Conservation (phyloP, 768 basidiomycete genomes). For the Asterophora parasitica region DNA sequence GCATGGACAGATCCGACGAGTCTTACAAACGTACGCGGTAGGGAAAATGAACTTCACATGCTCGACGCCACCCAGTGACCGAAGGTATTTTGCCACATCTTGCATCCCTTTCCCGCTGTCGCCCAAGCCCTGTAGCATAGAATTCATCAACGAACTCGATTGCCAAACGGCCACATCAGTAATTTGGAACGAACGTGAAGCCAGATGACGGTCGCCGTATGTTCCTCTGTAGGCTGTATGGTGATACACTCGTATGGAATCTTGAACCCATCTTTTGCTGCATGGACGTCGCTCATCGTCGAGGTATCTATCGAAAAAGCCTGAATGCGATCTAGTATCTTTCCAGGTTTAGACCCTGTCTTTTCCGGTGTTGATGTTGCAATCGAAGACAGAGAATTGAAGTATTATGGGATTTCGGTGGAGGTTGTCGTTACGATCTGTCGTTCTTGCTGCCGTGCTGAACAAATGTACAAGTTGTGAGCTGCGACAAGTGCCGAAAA, state of each 20-base stretch:
- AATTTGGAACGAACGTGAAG: constrained; percentile 45
- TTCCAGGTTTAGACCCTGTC: too few relatives aligned
- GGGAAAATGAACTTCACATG: constrained; percentile 71
- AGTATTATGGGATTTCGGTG: too few relatives aligned
- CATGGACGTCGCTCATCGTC: neutral
- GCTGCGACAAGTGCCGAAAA: too few relatives aligned
- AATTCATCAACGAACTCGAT: neutral
- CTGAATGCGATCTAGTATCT: too few relatives aligned
- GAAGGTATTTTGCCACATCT: constrained; percentile 45
- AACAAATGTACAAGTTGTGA: too few relatives aligned
- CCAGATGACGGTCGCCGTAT: constrained; percentile 64
- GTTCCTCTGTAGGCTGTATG: constrained; percentile 11
- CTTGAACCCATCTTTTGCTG: neutral
- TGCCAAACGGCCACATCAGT: too few relatives aligned
- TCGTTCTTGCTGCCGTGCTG: too few relatives aligned
- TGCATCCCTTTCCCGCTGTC: constrained; percentile 41
- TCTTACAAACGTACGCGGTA: constrained; percentile 36
- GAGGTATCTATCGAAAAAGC: too few relatives aligned
- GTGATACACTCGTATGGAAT: constrained; percentile 7
- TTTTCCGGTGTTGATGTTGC: too few relatives aligned
- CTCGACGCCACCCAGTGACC: constrained; percentile 32
- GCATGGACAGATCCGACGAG: neutral
- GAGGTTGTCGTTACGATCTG: too few relatives aligned
- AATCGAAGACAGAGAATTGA: too few relatives aligned
- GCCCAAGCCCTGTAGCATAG: neutral